A percentile compares a stretch with the other conserved stretches of the same genome.
Conservation (phyloP, 306 rosid species). For the Trifolium subterraneum region DNA sequence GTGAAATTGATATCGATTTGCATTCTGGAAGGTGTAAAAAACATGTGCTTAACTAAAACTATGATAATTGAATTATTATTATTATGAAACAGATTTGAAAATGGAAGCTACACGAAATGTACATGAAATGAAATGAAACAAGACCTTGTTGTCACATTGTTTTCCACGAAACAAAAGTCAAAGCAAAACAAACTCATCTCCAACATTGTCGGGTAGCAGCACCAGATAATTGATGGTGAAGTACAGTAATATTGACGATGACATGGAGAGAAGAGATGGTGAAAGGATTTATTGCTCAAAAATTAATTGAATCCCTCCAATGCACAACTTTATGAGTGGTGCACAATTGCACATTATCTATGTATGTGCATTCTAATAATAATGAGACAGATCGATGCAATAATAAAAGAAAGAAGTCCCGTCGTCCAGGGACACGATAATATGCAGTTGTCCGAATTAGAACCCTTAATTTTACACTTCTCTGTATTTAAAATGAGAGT, state of each 20-base stretch:
- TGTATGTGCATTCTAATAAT: too few species aligned
- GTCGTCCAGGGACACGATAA: too few species aligned
- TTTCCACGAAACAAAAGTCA: not conserved
- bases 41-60: not conserved
- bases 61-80: not conserved
- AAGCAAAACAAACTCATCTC: slow-evolving; percentile 13
- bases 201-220: slow-evolving; percentile 1
- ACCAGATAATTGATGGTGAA: not conserved
- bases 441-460: too few species aligned
- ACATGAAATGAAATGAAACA: not conserved
- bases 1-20: not conserved
- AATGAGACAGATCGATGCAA: too few species aligned
- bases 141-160: not conserved
- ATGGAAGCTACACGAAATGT: not conserved
- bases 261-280: not conserved
- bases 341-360: not conserved
- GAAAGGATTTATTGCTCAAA: not conserved
- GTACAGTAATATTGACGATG: slow-evolving; percentile 2
- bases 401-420: too few species aligned
- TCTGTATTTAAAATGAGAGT: too few species aligned
- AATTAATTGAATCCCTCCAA: not conserved
- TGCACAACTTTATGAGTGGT: not conserved
- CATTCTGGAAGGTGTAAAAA: not conserved
- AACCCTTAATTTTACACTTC: too few species aligned
- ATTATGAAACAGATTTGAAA: not conserved